Conservation (phyloP, 164 flowering plant species). For the Litsea cubeba region DNA sequence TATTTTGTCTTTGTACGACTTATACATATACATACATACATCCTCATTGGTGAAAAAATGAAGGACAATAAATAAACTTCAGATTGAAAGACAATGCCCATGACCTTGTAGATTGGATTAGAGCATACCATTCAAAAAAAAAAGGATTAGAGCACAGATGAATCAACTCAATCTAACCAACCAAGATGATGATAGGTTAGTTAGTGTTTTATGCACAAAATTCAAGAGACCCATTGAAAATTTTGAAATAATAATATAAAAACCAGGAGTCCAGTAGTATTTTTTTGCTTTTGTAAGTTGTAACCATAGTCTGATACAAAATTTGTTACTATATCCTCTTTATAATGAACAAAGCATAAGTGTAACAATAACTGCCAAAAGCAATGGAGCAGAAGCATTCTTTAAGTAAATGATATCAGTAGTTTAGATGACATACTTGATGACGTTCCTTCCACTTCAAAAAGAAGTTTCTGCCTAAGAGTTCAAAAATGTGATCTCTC, state of each 20-base stretch:
- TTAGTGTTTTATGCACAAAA: not conserved
- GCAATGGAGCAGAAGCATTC: not conserved
- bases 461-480: conserved; percentile 71
- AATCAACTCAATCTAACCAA: no score
- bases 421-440: conserved; percentile 44
- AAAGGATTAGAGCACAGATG: no score
- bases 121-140: no score
- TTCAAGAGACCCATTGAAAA: not conserved
- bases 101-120: no score
- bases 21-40: no score
- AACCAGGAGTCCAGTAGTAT: no score
- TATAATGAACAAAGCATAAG: not conserved
- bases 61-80: no score
- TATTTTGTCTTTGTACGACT: no score
- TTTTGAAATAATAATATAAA: no score
- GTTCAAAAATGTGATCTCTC: conserved; percentile 95
- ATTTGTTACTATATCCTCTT: not conserved
- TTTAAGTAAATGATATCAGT: not conserved
- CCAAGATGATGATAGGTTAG: not conserved
- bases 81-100: no score
- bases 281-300: no score
- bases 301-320: not conserved
- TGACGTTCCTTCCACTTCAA: conserved; percentile 93
- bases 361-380: conserved; percentile 1
- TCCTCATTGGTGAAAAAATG: no score